phyloP scores from a whole-genome alignment of 1,284 basidiomycete genomes.

The Tilletiaria anomala region DNA sequence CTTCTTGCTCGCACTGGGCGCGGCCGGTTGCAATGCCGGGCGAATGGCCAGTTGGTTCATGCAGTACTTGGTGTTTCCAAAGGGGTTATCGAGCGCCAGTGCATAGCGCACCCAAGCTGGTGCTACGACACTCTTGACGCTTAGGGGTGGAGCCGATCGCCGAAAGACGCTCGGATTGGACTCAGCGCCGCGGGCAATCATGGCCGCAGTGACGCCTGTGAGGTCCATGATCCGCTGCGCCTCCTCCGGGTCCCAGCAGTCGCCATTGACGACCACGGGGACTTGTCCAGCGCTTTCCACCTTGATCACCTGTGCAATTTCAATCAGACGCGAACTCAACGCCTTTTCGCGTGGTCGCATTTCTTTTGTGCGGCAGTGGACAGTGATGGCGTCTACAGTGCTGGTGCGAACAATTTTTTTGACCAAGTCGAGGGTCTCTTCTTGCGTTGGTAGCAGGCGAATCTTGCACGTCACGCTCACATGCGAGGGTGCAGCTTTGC shows the following conservation, averaged over 20 bases:
- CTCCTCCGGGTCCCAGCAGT: constrained; percentile 67
- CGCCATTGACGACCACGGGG: constrained; percentile 84
- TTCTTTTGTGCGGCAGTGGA: constrained; percentile 85
- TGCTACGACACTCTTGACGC: neutral
- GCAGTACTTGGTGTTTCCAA: constrained; percentile 83
- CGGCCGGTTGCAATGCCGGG: constrained; percentile 15
- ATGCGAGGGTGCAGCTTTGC: constrained; percentile 46
- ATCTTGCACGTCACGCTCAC: constrained; percentile 53
- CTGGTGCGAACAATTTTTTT: constrained; percentile 74
- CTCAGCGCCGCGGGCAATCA: constrained; percentile 92
- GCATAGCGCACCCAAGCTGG: constrained; percentile 26
- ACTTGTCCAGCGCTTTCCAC: constrained; percentile 47
- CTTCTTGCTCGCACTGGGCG: constrained; percentile 3
- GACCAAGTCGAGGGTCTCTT: constrained; percentile 73
- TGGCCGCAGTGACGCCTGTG: constrained; percentile 67
- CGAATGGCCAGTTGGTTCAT: constrained; percentile 42
- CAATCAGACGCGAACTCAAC: constrained; percentile 59
- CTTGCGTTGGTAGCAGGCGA: constrained; percentile 67
- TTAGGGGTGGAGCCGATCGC: constrained; percentile 20
- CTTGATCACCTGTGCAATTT: constrained; percentile 56
- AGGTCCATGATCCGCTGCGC: constrained; percentile 55
- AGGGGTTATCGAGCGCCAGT: constrained; percentile 50
- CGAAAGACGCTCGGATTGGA: constrained; percentile 80
- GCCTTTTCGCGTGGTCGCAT: constrained; percentile 79
- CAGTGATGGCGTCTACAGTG: constrained; percentile 64